phyloP scores from a whole-genome alignment of 495 filamentous ascomycete species.

The Aspergillus coremiiformis region DNA sequence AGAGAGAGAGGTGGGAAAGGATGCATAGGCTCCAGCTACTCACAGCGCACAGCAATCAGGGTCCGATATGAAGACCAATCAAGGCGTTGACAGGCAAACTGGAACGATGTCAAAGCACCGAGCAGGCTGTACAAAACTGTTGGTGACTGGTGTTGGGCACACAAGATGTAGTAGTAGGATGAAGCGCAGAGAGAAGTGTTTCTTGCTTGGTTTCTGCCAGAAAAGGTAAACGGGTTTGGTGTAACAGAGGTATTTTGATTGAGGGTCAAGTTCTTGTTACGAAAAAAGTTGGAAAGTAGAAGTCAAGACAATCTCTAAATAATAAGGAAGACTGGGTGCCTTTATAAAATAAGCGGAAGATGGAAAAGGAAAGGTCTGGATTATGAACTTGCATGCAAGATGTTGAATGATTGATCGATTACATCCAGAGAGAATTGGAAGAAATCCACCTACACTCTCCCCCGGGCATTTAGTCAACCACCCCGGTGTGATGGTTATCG shows the following conservation, averaged over 20 bases:
- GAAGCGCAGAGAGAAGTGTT: not conserved
- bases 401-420: slow-evolving; percentile 12
- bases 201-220: not conserved
- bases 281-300: slow-evolving; percentile 5
- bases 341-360: slow-evolving; percentile 13
- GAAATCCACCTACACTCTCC: slow-evolving; percentile 2
- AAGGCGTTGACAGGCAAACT: not conserved
- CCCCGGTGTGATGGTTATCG: not conserved
- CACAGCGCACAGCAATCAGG: slow-evolving; percentile 7
- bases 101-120: not conserved
- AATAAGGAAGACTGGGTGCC: slow-evolving; percentile 11
- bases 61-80: not conserved
- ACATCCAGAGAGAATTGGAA: slow-evolving; percentile 15
- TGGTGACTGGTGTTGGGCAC: slow-evolving; percentile 3
- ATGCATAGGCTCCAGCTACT: slow-evolving; percentile 4
- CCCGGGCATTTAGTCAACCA: not conserved
- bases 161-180: slow-evolving; percentile 1
- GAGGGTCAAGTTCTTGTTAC: slow-evolving; percentile 6
- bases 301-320: slow-evolving; percentile 7
- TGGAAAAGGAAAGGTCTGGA: slow-evolving; percentile 6
- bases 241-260: slow-evolving; percentile 6
- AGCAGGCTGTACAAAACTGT: not conserved
- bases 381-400: slow-evolving; percentile 7
- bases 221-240: not conserved
- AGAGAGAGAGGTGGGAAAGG: not conserved